Base-by-base conservation (phyloP, 495 filamentous ascomycete genomes). In the Astrocystis sublimbata region DNA sequence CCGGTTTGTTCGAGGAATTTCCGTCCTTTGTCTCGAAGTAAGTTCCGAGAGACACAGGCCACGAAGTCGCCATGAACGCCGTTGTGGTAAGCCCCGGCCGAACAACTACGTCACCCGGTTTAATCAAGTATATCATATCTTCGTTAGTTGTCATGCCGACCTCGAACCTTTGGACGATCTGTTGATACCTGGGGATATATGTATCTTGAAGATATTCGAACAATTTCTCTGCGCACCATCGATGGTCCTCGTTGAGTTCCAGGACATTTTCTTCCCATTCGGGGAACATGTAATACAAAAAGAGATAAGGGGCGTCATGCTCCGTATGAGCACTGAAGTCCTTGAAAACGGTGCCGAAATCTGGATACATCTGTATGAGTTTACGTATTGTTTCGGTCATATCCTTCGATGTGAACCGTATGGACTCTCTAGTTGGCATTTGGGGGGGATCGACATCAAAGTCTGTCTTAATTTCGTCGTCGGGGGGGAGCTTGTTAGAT, bases 51-150 rank as follows among this genome's bases (percentile, higher is more conserved):
- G n/a, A n/a, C n/a, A n/a, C n/a, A n/a, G n/a, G n/a, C n/a, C n/a
- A n/a, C n/a, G n/a, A n/a, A n/a, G n/a, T n/a, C n/a, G n/a, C n/a
- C n/a, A n/a, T n/a, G n/a, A n/a, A n/a, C n/a, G n/a, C n/a, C n/a
- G n/a, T n/a, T n/a, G n/a, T n/a, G n/a, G n/a, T n/a, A n/a, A n/a
- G n/a, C n/a, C n/a, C n/a, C n/a, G n/a, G n/a, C n/a, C n/a, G n/a
- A 8, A 52, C 49, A 52, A 52, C 30, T 17, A 52, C 49, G 23
- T 52, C 49, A 17, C 49, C 49, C 1, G 49, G 49, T 19, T n/a
- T 28, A 19, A 52, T 35, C 5, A 52, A 31, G 21, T 52, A 52
- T 33, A 28, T 31, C 19, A 52, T 35, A 7, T 21, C 19, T 2
- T 52, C n/a, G 49, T 52, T 52, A 17, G 49, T 35, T 8, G 36